Evolutionary conservation across 495 filamentous ascomycete genomes (phyloP), one percentile per base, ranked within the genome.

Genomic region (Aspergillus bertholletiae): DNA sequence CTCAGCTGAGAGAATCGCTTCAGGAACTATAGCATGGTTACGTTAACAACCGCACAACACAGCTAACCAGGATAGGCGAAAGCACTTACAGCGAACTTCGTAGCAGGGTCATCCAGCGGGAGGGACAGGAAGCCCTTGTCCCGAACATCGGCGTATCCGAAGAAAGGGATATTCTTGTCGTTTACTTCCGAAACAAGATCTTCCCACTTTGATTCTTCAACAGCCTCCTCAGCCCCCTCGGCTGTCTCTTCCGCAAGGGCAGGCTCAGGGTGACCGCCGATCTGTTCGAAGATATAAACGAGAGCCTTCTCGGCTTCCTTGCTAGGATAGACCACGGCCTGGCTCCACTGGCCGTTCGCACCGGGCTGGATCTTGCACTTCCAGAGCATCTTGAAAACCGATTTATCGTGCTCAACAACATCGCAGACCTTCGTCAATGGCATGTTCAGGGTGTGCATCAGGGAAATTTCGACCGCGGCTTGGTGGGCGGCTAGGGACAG

Each of bases 1-100:
- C 84, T 91, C 49, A 97, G 74, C 65, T 90, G 86, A 64, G 86
- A 80, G 46, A 89, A 73, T 37, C 90, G 84, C 74, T 93, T 94
- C 53, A 87, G 67, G 56, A 89, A 76, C 90, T 93, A 54, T 51
- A 49, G 40, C 41, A 49, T 13, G 57, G 17, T 5, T 24, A 32
- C 7, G 50, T 69, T 22, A 72, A 46, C 2, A 47, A n/a, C 15
- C 9, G 3, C 9, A 27, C 23, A 51, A 26, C 5, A 22, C 27
- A 39, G 9, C 22, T 18, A 12, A 26, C 35, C 7, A 20, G 30
- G 5, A 44, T 11, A 35, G 37, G 23, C n/a, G 18, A 23, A 8
- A 50, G 46, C 11, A 82, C 88, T 69, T 76, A 92, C 88, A 55
- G 83, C 83, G 72, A 93, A 92, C 64, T 89, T 90, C 58, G 88